phyloP scores from a whole-genome alignment of 495 filamentous ascomycete genomes.

The Tuber melanosporum region DNA sequence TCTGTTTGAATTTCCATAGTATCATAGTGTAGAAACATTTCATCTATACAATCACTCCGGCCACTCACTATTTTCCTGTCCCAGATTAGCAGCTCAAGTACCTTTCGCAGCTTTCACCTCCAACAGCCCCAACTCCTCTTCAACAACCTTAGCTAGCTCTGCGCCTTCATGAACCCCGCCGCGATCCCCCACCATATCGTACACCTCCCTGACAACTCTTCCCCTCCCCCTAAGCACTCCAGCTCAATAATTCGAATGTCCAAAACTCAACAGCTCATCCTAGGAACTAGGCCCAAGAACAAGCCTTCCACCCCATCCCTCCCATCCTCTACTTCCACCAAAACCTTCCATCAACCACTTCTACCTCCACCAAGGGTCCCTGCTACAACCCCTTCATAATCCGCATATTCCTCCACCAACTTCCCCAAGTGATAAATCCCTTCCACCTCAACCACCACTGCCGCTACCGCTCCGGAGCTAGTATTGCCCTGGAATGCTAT shows the following conservation, averaged over 20 bases:
- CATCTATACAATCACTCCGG: no score
- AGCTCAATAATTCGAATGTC: constrained; percentile 46
- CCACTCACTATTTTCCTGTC: no score
- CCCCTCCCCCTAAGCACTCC: neutral
- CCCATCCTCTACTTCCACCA: constrained; percentile 45
- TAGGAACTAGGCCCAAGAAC: constrained; percentile 39
- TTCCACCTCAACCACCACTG: constrained; percentile 52
- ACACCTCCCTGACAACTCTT: constrained; percentile 43
- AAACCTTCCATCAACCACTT: constrained; percentile 51
- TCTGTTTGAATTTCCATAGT: neutral
- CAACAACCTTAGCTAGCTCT: constrained; percentile 45
- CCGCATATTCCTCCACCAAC: constrained; percentile 49
- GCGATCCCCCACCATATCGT: constrained; percentile 51
- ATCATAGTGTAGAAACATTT: neutral
- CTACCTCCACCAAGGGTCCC: constrained; percentile 59
- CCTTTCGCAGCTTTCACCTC: neutral
- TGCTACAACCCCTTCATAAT: constrained; percentile 56
- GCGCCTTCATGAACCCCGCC: constrained; percentile 55
- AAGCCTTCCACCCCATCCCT: constrained; percentile 44
- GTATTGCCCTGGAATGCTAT: constrained; percentile 59
- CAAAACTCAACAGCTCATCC: constrained; percentile 24
- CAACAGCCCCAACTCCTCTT: constrained; percentile 3
- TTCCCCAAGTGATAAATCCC: constrained; percentile 62
- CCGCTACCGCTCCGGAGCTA: constrained; percentile 31
- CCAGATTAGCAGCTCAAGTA: neutral